phyloP scores from a whole-genome alignment of 768 basidiomycete species.

The Pisolithus marmoratus region DNA sequence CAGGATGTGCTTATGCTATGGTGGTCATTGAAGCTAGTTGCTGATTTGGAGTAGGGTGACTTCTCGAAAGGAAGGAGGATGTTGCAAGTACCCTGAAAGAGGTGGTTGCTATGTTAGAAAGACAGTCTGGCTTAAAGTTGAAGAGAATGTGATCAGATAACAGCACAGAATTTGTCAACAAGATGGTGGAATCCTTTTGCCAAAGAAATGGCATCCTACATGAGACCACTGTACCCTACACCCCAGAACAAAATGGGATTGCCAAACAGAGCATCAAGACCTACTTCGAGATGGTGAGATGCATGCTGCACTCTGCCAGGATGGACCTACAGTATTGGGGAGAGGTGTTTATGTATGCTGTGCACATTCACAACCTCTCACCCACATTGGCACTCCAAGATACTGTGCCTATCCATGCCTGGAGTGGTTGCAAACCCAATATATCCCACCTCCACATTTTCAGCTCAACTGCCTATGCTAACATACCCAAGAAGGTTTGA shows the following conservation, averaged over 20 bases:
- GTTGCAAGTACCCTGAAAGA: too few species aligned
- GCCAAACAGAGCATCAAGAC: slow-evolving; percentile 1
- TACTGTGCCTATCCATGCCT: slow-evolving; percentile 14
- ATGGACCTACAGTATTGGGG: slow-evolving; percentile 4
- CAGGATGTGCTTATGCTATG: too few species aligned
- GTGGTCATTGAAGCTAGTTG: too few species aligned
- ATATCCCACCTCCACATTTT: slow-evolving; percentile 27
- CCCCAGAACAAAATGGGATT: slow-evolving; percentile 26
- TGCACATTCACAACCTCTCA: slow-evolving; percentile 11
- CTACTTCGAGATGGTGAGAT: not conserved
- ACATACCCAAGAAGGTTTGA: slow-evolving; percentile 20
- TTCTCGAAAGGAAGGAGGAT: too few species aligned
- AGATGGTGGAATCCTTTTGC: too few species aligned
- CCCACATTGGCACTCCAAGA: slow-evolving; percentile 11
- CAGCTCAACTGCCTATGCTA: slow-evolving; percentile 27
- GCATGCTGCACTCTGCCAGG: not conserved
- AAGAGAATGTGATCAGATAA: too few species aligned
- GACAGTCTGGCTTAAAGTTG: too few species aligned
- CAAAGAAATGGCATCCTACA: too few species aligned
- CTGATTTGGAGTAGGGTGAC: too few species aligned
- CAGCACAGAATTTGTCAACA: too few species aligned
- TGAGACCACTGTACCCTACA: slow-evolving; percentile 8
- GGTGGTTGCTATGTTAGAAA: too few species aligned
- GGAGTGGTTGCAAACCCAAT: slow-evolving; percentile 18
- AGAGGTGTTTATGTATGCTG: slow-evolving; percentile 11